Conservation (phyloP, 2,329 filamentous ascomycete genomes). For the Botrytis porri region DNA sequence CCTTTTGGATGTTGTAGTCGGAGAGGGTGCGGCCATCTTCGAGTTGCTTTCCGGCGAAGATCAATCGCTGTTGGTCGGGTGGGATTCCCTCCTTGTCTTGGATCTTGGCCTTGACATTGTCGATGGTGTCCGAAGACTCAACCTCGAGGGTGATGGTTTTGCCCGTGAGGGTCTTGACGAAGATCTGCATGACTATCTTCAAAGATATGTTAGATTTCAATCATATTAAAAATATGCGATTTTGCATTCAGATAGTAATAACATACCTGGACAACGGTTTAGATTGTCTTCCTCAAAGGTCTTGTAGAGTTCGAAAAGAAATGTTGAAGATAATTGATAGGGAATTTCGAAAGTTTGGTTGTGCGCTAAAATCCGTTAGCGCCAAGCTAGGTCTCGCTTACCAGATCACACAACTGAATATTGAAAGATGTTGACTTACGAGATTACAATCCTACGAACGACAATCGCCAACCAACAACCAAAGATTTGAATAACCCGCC, state of each 20-base stretch:
- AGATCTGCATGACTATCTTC: conserved; percentile 52
- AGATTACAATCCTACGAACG: conserved; percentile 15
- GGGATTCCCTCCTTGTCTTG: conserved; percentile 99
- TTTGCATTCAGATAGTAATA: not conserved
- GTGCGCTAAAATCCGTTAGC: conserved; percentile 19
- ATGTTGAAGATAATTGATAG: conserved; percentile 19
- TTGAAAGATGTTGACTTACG: not conserved
- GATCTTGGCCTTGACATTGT: conserved; percentile 99
- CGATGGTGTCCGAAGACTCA: conserved; percentile 98
- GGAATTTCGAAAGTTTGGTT: conserved; percentile 1
- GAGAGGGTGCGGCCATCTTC: conserved; percentile 98
- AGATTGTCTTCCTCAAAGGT: conserved; percentile 38
- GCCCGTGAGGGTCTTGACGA: conserved; percentile 83
- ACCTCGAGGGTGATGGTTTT: conserved; percentile 99
- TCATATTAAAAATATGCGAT: not conserved
- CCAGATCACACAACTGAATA: conserved; percentile 19
- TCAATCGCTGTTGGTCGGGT: conserved; percentile 97
- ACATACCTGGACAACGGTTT: conserved; percentile 36
- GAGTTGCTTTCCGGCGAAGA: conserved; percentile 99
- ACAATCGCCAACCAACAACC: conserved; percentile 22
- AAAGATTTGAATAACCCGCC: conserved; percentile 26
- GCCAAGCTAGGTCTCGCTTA: conserved; percentile 19
- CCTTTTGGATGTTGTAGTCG: conserved; percentile 99
- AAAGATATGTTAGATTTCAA: not conserved
- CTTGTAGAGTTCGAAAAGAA: conserved; percentile 12